Conservation (phyloP, 2,329 filamentous ascomycete species). For the Ascochyta clinopodiicola region DNA sequence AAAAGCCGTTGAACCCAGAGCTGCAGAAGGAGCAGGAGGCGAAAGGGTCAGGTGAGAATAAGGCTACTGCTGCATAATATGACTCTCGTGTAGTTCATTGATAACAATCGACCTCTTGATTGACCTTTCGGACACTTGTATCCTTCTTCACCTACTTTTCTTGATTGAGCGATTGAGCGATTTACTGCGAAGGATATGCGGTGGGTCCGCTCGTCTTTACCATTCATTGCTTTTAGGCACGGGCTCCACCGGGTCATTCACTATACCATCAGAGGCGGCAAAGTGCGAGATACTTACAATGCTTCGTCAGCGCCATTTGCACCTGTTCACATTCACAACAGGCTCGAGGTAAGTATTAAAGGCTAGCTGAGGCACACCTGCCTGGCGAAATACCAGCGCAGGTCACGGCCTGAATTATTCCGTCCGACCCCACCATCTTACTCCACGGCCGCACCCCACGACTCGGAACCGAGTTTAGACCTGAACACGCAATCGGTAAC, state of each 20-base stretch:
- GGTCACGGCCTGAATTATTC: conserved; percentile 2
- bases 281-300: background rate
- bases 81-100: background rate
- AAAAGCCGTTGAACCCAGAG: conserved; percentile 51
- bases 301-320: background rate
- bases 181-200: conserved; percentile 3
- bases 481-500: conserved; percentile 3
- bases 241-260: background rate
- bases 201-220: background rate
- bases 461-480: conserved; percentile 11
- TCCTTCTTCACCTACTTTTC: background rate
- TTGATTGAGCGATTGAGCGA: conserved; percentile 7
- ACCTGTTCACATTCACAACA: background rate
- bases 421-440: conserved; percentile 4
- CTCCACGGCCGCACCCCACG: conserved; percentile 16
- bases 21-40: conserved; percentile 31
- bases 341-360: background rate
- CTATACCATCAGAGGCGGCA: background rate
- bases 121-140: background rate
- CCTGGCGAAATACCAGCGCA: conserved; percentile 3
- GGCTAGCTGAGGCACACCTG: background rate
- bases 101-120: background rate
- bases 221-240: background rate
- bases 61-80: conserved; percentile 12
- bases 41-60: conserved; percentile 24